Conservation (phyloP, 352 stramenopile genomes). For the Saprolegnia parasitica region DNA sequence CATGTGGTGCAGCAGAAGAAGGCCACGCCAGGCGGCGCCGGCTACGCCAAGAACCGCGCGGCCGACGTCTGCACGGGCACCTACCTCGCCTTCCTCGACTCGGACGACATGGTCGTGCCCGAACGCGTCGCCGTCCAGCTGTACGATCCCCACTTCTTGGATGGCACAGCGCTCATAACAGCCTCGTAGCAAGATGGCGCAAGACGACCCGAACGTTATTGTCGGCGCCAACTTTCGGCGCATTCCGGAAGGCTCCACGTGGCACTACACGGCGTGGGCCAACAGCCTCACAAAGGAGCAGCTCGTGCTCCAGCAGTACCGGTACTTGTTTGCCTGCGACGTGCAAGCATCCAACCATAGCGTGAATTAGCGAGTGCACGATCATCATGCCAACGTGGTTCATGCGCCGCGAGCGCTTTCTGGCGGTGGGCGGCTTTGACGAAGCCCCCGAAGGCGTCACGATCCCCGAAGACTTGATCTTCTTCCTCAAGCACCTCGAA, state of each 20-base stretch:
- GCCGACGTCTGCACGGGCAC: constrained; percentile 21
- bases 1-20: constrained; percentile 22
- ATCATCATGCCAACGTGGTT: constrained; percentile 31
- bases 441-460: constrained; percentile 12
- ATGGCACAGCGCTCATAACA: neutral
- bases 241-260: constrained; percentile 25
- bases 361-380: constrained; percentile 27
- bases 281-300: constrained; percentile 24
- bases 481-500: constrained; percentile 29
- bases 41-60: constrained; percentile 27
- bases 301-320: constrained; percentile 26
- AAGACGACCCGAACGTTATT: constrained; percentile 12
- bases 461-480: constrained; percentile 26
- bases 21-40: constrained; percentile 18
- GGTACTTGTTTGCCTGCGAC: neutral
- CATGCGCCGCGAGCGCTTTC: constrained; percentile 21
- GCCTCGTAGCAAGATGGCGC: constrained; percentile 13
- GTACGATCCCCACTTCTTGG: neutral
- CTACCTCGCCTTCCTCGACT: constrained; percentile 26
- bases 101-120: constrained; percentile 26
- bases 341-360: neutral
- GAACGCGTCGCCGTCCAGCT: constrained; percentile 23
- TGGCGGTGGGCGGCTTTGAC: constrained; percentile 21
- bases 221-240: constrained; percentile 26
- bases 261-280: constrained; percentile 27